Evolutionary conservation across 1,284 basidiomycete species (phyloP).

Genomic region (Moniliella sp.): DNA sequence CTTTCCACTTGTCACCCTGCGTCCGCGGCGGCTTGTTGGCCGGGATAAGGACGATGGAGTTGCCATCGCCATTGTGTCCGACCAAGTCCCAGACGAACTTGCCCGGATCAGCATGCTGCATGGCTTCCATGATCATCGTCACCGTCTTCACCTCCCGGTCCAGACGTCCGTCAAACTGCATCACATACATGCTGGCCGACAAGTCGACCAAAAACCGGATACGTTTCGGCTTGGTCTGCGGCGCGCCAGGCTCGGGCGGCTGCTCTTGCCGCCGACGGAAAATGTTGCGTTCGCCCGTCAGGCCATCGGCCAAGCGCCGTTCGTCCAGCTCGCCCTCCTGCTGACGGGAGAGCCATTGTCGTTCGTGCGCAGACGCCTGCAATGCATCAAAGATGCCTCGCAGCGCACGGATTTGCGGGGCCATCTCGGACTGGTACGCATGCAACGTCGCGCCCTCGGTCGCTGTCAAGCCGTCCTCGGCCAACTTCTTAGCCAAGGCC

Average conservation of each 20-base stretch:
- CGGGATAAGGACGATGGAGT: constrained; percentile 24
- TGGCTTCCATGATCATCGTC: constrained; percentile 34
- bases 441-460: constrained; percentile 25
- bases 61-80: constrained; percentile 31
- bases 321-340: constrained; percentile 36
- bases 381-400: constrained; percentile 26
- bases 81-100: constrained; percentile 32
- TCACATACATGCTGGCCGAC: constrained; percentile 27
- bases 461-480: constrained; percentile 26
- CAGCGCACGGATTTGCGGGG: constrained; percentile 20
- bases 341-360: constrained; percentile 32
- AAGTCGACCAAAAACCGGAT: constrained; percentile 34
- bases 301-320: constrained; percentile 26
- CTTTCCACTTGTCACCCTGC: constrained; percentile 23
- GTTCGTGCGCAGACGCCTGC: constrained; percentile 33
- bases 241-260: constrained; percentile 27
- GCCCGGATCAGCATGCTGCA: constrained; percentile 12
- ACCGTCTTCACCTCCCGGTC: constrained; percentile 25
- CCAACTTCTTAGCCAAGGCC: constrained; percentile 30
- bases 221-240: constrained; percentile 34
- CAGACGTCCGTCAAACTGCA: constrained; percentile 29
- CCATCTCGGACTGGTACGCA: constrained; percentile 21
- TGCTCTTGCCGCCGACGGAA: constrained; percentile 29
- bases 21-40: constrained; percentile 14
- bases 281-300: constrained; percentile 33